A percentile compares a stretch with the other conserved stretches of the same genome.
These are phyloP conservation scores for Metarhizium robertsii DNA, from an alignment of 2,329 filamentous ascomycete genomes.

Conservation along the genomic window DNA sequence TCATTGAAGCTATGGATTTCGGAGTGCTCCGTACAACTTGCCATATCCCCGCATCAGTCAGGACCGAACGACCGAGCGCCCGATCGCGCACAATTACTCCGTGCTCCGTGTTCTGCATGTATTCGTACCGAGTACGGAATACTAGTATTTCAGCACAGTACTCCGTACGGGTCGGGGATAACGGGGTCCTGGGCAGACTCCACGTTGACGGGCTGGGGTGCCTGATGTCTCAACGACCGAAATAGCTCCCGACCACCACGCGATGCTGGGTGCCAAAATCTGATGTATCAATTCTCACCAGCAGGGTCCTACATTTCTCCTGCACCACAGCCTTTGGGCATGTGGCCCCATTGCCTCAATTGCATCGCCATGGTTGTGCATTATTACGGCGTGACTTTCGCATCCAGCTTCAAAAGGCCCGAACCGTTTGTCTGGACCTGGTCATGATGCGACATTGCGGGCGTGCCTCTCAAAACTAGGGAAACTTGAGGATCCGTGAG, in stretches of 20 bases:
- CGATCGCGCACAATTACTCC: too few species aligned
- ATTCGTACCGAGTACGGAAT: too few species aligned
- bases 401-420: neutral
- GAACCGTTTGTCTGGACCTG: too few species aligned
- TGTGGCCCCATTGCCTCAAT: neutral
- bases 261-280: neutral
- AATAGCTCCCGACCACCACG: neutral
- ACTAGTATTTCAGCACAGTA: too few species aligned
- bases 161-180: neutral
- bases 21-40: too few species aligned
- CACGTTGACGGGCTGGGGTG: neutral
- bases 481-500: too few species aligned
- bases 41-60: too few species aligned
- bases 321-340: neutral
- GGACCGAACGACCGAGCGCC: too few species aligned
- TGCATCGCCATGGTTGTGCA: neutral
- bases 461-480: too few species aligned
- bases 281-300: slow-evolving; percentile 8
- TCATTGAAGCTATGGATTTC: too few species aligned
- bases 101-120: too few species aligned
- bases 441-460: too few species aligned
- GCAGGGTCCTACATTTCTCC: neutral
- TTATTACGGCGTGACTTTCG: neutral
- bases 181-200: neutral
- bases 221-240: neutral